Conservation (phyloP, 306 rosid species). For the Corylus americana region DNA sequence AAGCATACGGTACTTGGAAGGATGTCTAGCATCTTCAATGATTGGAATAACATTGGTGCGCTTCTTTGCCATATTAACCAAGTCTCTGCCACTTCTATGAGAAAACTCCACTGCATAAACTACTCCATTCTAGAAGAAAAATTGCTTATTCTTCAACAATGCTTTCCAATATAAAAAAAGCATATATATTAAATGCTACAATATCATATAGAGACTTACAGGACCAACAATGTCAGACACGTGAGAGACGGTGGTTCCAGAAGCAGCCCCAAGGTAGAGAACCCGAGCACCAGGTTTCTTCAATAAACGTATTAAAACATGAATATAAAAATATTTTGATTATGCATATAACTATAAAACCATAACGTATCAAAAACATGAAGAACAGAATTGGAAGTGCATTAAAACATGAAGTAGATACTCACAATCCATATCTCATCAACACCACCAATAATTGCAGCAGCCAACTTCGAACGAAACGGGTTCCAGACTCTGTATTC, state of each 20-base stretch:
- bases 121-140: constrained; percentile 58
- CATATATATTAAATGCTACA: neutral
- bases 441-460: constrained; percentile 92
- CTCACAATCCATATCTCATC: constrained; percentile 79
- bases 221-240: constrained; percentile 98
- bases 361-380: neutral
- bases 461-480: constrained; percentile 89
- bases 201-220: constrained; percentile 38
- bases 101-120: constrained; percentile 97
- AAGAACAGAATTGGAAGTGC: too few species aligned
- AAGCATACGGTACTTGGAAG: constrained; percentile 83
- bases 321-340: neutral
- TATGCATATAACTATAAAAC: neutral
- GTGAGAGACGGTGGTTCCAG: constrained; percentile 93
- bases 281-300: constrained; percentile 84
- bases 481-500: constrained; percentile 96
- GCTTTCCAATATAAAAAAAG: neutral
- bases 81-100: constrained; percentile 92
- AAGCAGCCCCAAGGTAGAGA: constrained; percentile 94
- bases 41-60: constrained; percentile 88
- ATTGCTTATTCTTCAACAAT: neutral
- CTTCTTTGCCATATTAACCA: constrained; percentile 96
- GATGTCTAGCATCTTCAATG: constrained; percentile 97
- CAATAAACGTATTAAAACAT: neutral
- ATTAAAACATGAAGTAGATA: neutral